A percentile compares a stretch with the other conserved stretches of the same genome.
Conservation (phyloP, 1,284 basidiomycete genomes). For the Xanthoconium separans region DNA sequence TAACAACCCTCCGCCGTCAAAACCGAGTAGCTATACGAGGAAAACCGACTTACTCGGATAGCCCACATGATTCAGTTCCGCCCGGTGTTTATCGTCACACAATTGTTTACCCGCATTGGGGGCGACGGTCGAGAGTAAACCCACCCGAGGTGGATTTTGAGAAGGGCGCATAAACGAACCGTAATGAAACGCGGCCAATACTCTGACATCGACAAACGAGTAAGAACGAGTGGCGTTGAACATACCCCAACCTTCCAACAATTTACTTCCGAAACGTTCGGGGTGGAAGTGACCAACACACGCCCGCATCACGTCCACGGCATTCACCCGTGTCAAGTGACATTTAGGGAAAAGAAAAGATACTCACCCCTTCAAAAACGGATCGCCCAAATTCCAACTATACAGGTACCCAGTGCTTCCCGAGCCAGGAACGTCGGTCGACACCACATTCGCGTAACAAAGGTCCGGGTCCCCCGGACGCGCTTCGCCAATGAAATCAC, state of each 20-base stretch:
- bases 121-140: slow-evolving; percentile 67
- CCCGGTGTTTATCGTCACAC: slow-evolving; percentile 25
- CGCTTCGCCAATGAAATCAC: slow-evolving; percentile 54
- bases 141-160: slow-evolving; percentile 64
- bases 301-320: slow-evolving; percentile 14
- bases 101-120: slow-evolving; percentile 39
- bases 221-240: slow-evolving; percentile 1
- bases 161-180: slow-evolving; percentile 66
- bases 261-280: too few species aligned
- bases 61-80: slow-evolving; percentile 21
- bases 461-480: slow-evolving; percentile 37
- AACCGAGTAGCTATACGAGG: background rate
- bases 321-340: background rate
- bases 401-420: slow-evolving; percentile 46
- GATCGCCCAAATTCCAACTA: slow-evolving; percentile 55
- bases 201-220: slow-evolving; percentile 32
- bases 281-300: background rate
- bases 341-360: background rate
- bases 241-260: too few species aligned
- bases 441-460: slow-evolving; percentile 50
- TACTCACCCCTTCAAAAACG: slow-evolving; percentile 52
- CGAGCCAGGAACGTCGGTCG: slow-evolving; percentile 50
- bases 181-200: slow-evolving; percentile 58
- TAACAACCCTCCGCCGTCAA: slow-evolving; percentile 2
- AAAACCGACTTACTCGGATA: slow-evolving; percentile 23